Evolutionary conservation across 1,139 yeast genomes (phyloP), one percentile per base, ranked within the genome.

Genomic region (Hansenula sp.): DNA sequence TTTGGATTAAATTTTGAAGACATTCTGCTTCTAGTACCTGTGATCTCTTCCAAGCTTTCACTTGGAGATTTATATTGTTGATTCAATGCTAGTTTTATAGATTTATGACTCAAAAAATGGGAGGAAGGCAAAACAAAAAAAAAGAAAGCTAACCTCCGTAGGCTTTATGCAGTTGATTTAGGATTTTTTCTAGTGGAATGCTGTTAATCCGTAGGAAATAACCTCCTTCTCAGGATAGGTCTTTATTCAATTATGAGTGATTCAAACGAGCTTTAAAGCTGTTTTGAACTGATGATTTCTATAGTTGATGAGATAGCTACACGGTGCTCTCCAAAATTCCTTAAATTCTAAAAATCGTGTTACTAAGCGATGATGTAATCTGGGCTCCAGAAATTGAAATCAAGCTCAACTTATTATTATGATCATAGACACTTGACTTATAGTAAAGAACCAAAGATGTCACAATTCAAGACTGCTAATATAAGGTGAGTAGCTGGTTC

Each of bases 1-100:
- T 44, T 45, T 20, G 52, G 48, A 32, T 48, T 48, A 29, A 42
- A 46, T 25, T 49, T 47, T 20, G 32, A 30, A 14, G 49, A 25
- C 52, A 48, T 48, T 27, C 8, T 37, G 10, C 12, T 7, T 10
- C 19, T 18, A 12, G 10, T 18, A 19, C 6, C 16, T 11, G 6
- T 7, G 14, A 30, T 7, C 22, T 12, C 16, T 11, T 13, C 3
- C 10, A 12, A 13, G 21, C 30, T 25, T 12, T 17, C 27, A 10
- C 17, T 8, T 18, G 32, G 12, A 16, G 11, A 20, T 20, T 20
- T 33, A 33, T 18, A 9, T 24, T 14, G 17, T 8, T 28, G 17
- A 18, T 25, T 24, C 34, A 32, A 33, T 24, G 34, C 24, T 24
- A 29, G 11, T 8, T 16, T 16, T 19, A 17, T 17, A 12, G 19